phyloP scores from a whole-genome alignment of 2,329 filamentous ascomycete genomes.

The Penicillium verrucosum region DNA sequence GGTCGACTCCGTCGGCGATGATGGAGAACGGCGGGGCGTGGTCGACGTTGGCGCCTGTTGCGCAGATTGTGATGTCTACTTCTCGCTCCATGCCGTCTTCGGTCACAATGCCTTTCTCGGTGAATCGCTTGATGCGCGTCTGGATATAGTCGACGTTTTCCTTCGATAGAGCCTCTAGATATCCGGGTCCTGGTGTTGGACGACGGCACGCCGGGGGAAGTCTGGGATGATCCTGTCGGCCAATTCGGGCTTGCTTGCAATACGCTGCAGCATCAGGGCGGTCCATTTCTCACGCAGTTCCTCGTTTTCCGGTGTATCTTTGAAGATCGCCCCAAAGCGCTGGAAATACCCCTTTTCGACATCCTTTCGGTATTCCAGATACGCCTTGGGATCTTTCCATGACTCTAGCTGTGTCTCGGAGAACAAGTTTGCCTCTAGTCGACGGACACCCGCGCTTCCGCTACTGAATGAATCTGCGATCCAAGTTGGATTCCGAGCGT shows the following conservation, averaged over 20 bases:
- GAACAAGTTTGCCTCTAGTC: slow-evolving; percentile 56
- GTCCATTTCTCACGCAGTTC: slow-evolving; percentile 49
- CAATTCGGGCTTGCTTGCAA: slow-evolving; percentile 56
- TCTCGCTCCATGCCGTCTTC: slow-evolving; percentile 55
- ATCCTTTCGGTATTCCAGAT: slow-evolving; percentile 58
- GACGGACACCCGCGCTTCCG: slow-evolving; percentile 46
- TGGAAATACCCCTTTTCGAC: slow-evolving; percentile 63
- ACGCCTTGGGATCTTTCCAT: slow-evolving; percentile 60
- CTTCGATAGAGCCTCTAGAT: slow-evolving; percentile 61
- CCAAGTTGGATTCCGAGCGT: slow-evolving; percentile 65
- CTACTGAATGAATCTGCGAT: slow-evolving; percentile 62
- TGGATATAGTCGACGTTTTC: slow-evolving; percentile 62
- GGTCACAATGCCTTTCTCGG: slow-evolving; percentile 58
- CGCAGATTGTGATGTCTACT: slow-evolving; percentile 65
- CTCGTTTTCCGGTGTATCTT: slow-evolving; percentile 50
- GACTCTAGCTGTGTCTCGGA: slow-evolving; percentile 52
- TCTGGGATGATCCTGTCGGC: slow-evolving; percentile 57
- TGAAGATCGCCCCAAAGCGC: slow-evolving; percentile 55
- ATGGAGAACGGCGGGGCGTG: slow-evolving; percentile 61
- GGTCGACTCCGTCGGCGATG: slow-evolving; percentile 52
- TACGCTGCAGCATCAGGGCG: slow-evolving; percentile 53
- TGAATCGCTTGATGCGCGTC: slow-evolving; percentile 57
- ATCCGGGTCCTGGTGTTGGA: slow-evolving; percentile 64
- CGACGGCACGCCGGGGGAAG: slow-evolving; percentile 63
- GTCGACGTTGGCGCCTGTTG: slow-evolving; percentile 63